phyloP scores from a whole-genome alignment of 768 basidiomycete species.

The Suillus alpinus region DNA sequence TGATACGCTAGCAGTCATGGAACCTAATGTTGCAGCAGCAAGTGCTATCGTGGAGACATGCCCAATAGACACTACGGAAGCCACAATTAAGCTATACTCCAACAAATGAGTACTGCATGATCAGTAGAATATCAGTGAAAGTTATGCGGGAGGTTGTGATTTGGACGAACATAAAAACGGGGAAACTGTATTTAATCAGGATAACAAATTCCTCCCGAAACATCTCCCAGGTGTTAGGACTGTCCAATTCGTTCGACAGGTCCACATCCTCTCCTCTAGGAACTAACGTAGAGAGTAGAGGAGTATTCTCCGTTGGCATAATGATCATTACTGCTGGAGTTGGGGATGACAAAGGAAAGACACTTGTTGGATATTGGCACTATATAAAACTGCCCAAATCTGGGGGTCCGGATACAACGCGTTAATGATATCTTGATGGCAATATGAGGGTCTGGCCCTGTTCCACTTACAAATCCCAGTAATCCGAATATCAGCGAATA shows the following conservation, averaged over 20 bases:
- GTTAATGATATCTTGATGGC: no score
- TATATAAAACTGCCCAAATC: no score
- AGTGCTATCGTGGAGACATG: slow-evolving; percentile 89
- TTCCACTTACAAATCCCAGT: no score
- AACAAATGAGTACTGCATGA: slow-evolving; percentile 66
- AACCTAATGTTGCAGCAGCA: slow-evolving; percentile 74
- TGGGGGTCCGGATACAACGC: no score
- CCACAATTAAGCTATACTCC: slow-evolving; percentile 87
- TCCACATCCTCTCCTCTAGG: slow-evolving; percentile 49
- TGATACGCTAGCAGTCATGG: slow-evolving; percentile 66
- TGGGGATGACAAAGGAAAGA: background rate
- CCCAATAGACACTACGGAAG: slow-evolving; percentile 83
- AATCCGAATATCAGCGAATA: no score
- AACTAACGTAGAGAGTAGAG: slow-evolving; percentile 49
- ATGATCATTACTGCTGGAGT: background rate
- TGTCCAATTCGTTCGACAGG: slow-evolving; percentile 26
- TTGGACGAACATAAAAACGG: slow-evolving; percentile 59
- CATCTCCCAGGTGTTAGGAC: slow-evolving; percentile 21
- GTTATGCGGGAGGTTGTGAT: background rate
- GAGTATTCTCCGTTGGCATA: slow-evolving; percentile 47
- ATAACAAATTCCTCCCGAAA: slow-evolving; percentile 57
- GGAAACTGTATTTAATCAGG: slow-evolving; percentile 59
- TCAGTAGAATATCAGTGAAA: slow-evolving; percentile 20
- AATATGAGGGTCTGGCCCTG: no score
- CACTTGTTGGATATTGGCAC: no score